Evolutionary conservation across 306 rosid genomes (phyloP), one percentile per base, ranked within the genome.

Genomic region (Cucurbita pepo): DNA sequence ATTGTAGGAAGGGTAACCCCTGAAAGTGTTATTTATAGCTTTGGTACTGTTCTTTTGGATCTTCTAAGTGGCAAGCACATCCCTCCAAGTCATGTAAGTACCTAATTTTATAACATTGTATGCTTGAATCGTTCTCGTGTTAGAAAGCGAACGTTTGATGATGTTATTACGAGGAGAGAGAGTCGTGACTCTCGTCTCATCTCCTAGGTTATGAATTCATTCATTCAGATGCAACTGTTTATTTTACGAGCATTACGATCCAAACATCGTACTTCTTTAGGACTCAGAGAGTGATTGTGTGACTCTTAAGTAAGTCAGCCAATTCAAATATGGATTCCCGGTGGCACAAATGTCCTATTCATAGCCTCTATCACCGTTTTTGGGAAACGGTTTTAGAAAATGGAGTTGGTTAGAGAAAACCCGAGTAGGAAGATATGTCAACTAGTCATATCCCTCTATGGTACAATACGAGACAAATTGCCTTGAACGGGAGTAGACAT

Each of bases 1-100:
- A 41, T 74, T 77, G 71, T 81, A 94, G 99, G 97, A 81, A 89
- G 99, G 86, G 97, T 94, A 81, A 94, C 97, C 37, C 90, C 97
- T 70, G 99, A 91, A 79, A 94, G 99, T 81, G 97, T 91, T 76
- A 89, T 94, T 69, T 94, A 91, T 86, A 91, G 97, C 90, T 89
- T 91, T 78, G 99, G 99, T 63, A 91, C 95, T 7, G 96, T 94
- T 78, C 96, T 94, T 73, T 83, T 94, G 44, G 99, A 94, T 84
- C 88, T 94, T 75, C 91, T 94, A 41, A 94, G 99, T 84, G 99
- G 99, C 77, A 94, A 94, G 80, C 97, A 30, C 3, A 30, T 30
- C 34, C 34, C 34, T 30, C 99, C 97, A 64, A 94, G 96, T 82
- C 97, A 89, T 77, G 99, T 94, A 89, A 86, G 89, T 86, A 52